phyloP scores from a whole-genome alignment of 2,329 filamentous ascomycete species.

The Verticillium dahliae region DNA sequence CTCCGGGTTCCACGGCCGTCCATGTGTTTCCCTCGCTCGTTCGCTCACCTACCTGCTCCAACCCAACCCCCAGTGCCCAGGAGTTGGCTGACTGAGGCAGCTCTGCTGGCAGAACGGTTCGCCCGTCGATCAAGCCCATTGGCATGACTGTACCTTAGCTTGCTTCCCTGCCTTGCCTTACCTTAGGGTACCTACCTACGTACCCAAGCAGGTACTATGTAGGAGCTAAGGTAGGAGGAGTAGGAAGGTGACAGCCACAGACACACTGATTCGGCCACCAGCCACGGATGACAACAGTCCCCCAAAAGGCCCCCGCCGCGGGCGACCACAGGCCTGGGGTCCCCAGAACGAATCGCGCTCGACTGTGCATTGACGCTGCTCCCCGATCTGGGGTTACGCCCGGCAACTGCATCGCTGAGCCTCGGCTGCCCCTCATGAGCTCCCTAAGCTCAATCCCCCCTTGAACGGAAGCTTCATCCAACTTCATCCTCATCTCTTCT shows the following conservation, averaged over 20 bases:
- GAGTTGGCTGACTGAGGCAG: background rate
- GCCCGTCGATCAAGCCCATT: background rate
- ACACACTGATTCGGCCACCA: background rate
- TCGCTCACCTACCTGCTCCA: too few species aligned
- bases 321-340: background rate
- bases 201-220: too few species aligned
- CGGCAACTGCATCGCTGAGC: background rate
- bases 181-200: too few species aligned
- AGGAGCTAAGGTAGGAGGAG: too few species aligned
- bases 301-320: background rate
- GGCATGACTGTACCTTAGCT: background rate
- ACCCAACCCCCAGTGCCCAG: background rate
- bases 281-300: background rate
- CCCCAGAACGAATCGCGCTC: background rate
- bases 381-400: background rate
- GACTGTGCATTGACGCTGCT: background rate
- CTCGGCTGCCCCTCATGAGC: background rate
- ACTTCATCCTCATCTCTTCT: background rate
- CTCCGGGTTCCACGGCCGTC: background rate
- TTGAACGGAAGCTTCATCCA: background rate
- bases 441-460: background rate
- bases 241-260: background rate
- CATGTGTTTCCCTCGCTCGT: background rate
- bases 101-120: background rate
- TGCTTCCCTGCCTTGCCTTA: too few species aligned